Evolutionary conservation across 768 basidiomycete genomes (phyloP).

Genomic region (Sarcomyxa edulis): DNA sequence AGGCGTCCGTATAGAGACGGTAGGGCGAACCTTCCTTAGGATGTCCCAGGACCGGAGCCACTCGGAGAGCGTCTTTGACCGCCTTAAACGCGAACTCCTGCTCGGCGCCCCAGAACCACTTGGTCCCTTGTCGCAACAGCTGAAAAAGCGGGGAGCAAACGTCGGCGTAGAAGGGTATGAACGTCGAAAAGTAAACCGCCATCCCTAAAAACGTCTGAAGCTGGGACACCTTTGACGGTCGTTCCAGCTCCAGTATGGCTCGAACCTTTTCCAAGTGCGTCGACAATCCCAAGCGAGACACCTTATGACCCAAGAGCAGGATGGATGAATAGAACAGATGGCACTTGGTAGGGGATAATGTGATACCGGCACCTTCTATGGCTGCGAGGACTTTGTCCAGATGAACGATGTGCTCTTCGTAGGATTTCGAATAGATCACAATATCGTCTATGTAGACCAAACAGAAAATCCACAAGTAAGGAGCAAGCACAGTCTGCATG

Average conservation of each 20-base stretch:
- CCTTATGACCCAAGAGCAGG: no score
- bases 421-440: constrained; percentile 22
- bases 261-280: constrained; percentile 33
- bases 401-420: constrained; percentile 27
- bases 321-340: no score
- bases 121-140: constrained; percentile 21
- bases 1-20: no score
- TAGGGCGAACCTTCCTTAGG: constrained; percentile 18
- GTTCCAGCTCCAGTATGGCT: constrained; percentile 29
- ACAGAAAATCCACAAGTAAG: constrained; percentile 31
- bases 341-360: constrained; percentile 28
- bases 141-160: constrained; percentile 27
- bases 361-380: constrained; percentile 21
- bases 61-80: constrained; percentile 8
- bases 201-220: no score
- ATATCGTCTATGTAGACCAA: constrained; percentile 40
- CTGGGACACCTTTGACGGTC: constrained; percentile 28
- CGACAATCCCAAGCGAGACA: no score
- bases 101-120: constrained; percentile 15
- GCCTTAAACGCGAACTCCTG: constrained; percentile 1
- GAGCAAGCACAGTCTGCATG: constrained; percentile 33
- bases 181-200: constrained; percentile 30
- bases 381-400: constrained; percentile 23
- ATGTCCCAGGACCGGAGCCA: constrained; percentile 27
- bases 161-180: constrained; percentile 28